Evolutionary conservation across 495 filamentous ascomycete genomes (phyloP).

Genomic region (Cryomyces antarcticus): DNA sequence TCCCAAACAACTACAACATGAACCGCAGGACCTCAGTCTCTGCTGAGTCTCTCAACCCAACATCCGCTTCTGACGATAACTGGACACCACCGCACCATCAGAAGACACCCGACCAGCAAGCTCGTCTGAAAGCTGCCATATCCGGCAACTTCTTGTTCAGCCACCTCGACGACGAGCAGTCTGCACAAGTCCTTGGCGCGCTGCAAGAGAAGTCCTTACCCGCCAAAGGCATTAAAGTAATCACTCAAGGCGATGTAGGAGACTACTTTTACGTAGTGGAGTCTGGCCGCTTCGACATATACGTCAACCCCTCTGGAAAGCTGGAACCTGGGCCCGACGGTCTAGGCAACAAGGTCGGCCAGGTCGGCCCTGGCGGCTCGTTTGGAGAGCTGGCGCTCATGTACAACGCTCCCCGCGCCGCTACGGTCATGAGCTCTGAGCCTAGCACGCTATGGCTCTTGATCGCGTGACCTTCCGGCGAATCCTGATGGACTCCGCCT

Average conservation of each 20-base stretch:
- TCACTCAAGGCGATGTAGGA: conserved; percentile 84
- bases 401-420: conserved; percentile 97
- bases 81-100: conserved; percentile 74
- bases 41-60: conserved; percentile 85
- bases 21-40: conserved; percentile 88
- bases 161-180: conserved; percentile 84
- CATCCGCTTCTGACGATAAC: conserved; percentile 59
- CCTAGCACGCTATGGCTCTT: conserved; percentile 71
- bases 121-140: conserved; percentile 62
- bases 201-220: conserved; percentile 90
- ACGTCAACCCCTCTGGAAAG: conserved; percentile 63
- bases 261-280: conserved; percentile 98
- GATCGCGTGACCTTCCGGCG: conserved; percentile 94
- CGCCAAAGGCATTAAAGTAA: conserved; percentile 87
- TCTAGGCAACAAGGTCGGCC: conserved; percentile 65
- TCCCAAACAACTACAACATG: conserved; percentile 87
- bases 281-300: conserved; percentile 72
- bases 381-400: conserved; percentile 95
- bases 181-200: conserved; percentile 67
- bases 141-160: conserved; percentile 84
- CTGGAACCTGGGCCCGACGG: conserved; percentile 68
- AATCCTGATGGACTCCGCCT: conserved; percentile 95
- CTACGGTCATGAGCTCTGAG: conserved; percentile 75
- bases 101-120: conserved; percentile 64
- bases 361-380: conserved; percentile 73